Percentiles rank a stretch among this genome's conserved stretches.
phyloP scores from a whole-genome alignment of 768 basidiomycete genomes.

The Trametes villosa region DNA sequence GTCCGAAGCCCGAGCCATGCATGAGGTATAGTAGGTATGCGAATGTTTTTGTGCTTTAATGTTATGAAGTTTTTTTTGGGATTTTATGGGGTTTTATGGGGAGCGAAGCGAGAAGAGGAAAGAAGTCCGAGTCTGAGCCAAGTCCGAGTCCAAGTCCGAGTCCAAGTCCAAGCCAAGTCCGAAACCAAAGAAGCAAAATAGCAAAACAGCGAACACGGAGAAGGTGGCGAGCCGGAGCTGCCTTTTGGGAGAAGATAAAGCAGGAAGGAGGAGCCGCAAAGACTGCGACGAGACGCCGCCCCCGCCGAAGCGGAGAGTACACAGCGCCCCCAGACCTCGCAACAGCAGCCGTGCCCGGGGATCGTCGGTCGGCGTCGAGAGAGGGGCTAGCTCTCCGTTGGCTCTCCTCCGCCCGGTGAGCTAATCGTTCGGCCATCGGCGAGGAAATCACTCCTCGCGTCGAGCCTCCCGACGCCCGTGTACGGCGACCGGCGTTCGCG shows the following conservation, averaged over 20 bases:
- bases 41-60: not conserved
- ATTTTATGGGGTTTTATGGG: not conserved
- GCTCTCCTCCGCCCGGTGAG: constrained; percentile 1
- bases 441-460: too few species aligned
- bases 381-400: constrained; percentile 2
- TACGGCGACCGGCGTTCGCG: too few species aligned
- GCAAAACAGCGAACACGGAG: not conserved
- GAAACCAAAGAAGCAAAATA: not conserved
- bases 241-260: too few species aligned
- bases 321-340: not conserved
- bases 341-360: too few species aligned
- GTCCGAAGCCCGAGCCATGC: not conserved
- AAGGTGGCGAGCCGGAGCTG: too few species aligned
- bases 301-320: not conserved
- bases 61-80: not conserved
- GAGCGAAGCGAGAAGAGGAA: not conserved
- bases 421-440: too few species aligned
- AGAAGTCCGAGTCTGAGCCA: not conserved
- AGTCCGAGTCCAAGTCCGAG: not conserved
- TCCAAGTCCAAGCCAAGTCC: not conserved
- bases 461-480: not conserved
- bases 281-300: too few species aligned
- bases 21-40: not conserved
- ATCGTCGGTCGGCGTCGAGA: too few species aligned
- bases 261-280: too few species aligned